Base-by-base conservation (phyloP, 1,284 basidiomycete genomes). In the Vanrija pseudolonga region DNA sequence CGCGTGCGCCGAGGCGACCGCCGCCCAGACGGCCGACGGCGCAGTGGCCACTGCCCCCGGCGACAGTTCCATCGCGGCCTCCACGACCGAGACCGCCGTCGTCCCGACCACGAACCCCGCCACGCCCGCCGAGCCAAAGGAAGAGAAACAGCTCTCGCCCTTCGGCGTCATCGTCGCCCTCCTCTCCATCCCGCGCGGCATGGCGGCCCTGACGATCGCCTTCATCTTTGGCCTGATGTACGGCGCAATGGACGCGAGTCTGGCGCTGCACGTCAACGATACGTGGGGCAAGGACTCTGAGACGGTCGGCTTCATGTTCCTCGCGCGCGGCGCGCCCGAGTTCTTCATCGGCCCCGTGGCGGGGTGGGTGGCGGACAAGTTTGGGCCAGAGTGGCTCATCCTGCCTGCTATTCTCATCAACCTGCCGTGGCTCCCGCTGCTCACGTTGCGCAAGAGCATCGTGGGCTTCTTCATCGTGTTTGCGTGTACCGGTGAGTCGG, bases 301-400 rank as follows among this genome's bases (percentile, higher is more conserved):
- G 3, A 79, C 81, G 69, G 84, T 88, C 19, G 88, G 88, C 4
- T 64, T 89, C 8, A 80, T 88, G 9, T 87, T 85, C 66, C 77
- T 89, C 46, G 86, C 83, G 11, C 81, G 81, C 19, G 81, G 86
- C 28, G 73, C 86, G 5, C 87, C 87, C 0, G 83, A 84, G 0
- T 51, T 63, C 54, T 44, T 61, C 86, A 85, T 86, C 2, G 81
- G 83, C 3, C 81, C 84, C 0, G 37, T 88, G 2, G 73, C 83
- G 9, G 88, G 88, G 3, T 83, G 80, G 67, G 71, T 82, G 17
- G 73, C 82, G 1, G 88, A 90, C 68, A 78, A 76, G 48, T 71
- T 75, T 17, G 87, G 87, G 3, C 59, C 84, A 0, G 83, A 83
- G 59, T 83, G 79, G 74, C 77, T 85, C 41, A 80, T 81, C 1